Evolutionary conservation across 257 asterid genomes (phyloP), one percentile per base, ranked within the genome.

Genomic region (Scutellaria barbata): DNA sequence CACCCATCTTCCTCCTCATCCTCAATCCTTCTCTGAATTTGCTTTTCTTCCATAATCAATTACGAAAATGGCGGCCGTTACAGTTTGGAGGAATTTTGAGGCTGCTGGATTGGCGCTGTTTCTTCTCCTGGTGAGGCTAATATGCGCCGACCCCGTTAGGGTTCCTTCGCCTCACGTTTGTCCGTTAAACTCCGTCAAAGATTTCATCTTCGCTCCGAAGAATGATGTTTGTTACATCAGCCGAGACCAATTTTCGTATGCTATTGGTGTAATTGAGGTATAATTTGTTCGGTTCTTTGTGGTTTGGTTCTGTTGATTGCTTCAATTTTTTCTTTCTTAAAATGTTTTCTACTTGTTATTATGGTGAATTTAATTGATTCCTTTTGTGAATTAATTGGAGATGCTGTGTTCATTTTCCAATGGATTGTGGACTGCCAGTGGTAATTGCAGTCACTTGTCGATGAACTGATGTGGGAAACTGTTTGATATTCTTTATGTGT

Each of bases 211-310:
- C 61, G 85, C 84, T 77, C 35, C 85, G 46, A 72, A 45, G 66
- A 76, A 67, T 54, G 81, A 76, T 68, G 77, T 77, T 37, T 92
- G 93, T 41, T 78, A 81, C 69, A 54, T 76, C 13, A 74, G 63
- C 63, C 83, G 76, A 76, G 68, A 83, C 77, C 80, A 68, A 11
- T 71, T 83, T 63, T 79, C 80, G 35, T 51, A 71, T 75, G 17
- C 79, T 57, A 66, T 77, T 68, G 89, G 84, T 70, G 92, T 86
- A 33, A 83, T 85, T 83, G 93, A 88, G 98, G 97, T 92, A 80
- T 18, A 5, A 12, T 25, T 10, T 43, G 3, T 22, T 35, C 63
- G 7, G 10, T 10, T 9, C 13, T 53, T 63, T 17, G 18, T 22
- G 17, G 6, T 71, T 33, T 41, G 10, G 30, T 63, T 59, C 12